Percentiles rank a stretch among this genome's conserved stretches.
Conservation (phyloP, 225 moss, liverwort and hornwort genomes). For the Takakia lepidozioides region DNA sequence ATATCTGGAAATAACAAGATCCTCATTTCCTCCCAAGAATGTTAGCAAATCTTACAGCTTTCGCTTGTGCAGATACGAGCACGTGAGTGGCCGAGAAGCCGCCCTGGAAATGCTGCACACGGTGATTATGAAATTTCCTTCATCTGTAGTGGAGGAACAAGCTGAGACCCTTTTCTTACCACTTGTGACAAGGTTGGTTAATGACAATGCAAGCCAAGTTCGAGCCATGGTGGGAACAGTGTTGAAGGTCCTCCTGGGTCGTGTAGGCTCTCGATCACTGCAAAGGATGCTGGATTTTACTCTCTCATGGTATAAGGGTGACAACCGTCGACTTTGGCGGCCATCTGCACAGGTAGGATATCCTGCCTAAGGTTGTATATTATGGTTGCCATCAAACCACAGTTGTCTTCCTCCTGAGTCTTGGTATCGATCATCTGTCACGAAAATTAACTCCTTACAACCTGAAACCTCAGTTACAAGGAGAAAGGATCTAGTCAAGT, state of each 20-base stretch:
- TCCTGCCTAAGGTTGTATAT: no score
- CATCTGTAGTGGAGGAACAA: conserved; percentile 81
- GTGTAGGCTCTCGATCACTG: conserved; percentile 43
- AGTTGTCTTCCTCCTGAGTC: no score
- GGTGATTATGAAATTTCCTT: conserved; percentile 82
- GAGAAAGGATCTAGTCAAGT: no score
- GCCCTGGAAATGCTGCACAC: conserved; percentile 94
- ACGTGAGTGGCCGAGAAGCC: conserved; percentile 89
- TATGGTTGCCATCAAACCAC: no score
- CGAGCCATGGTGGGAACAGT: conserved; percentile 89
- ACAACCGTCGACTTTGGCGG: conserved; percentile 62
- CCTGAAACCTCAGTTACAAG: no score
- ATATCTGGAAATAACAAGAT: no score
- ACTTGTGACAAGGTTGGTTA: conserved; percentile 85
- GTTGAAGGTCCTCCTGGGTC: conserved; percentile 78
- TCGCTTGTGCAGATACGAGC: conserved; percentile 80
- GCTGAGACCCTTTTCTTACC: conserved; percentile 83
- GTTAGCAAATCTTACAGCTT: no score
- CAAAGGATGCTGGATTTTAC: conserved; percentile 72
- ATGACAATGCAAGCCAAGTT: conserved; percentile 87
- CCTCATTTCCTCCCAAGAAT: no score
- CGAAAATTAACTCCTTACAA: no score
- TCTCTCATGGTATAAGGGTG: conserved; percentile 76
- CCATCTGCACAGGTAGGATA: conserved; percentile 76
- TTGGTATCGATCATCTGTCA: no score